phyloP scores from a whole-genome alignment of 1,284 basidiomycete genomes.

The Porogramme epimiltina region DNA sequence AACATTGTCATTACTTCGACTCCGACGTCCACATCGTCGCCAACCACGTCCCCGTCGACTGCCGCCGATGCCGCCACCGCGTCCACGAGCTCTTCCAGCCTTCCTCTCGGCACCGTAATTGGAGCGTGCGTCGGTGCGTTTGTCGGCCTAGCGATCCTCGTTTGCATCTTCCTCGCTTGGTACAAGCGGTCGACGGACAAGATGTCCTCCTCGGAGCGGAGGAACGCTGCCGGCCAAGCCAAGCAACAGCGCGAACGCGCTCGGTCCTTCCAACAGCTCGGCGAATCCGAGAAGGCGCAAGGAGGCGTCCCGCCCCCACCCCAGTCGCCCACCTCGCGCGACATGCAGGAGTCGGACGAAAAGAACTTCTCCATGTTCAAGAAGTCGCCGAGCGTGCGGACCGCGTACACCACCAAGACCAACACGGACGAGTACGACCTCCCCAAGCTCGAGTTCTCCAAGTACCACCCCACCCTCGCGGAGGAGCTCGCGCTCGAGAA shows the following conservation, averaged over 20 bases:
- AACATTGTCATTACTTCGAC: constrained; percentile 15
- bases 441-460: constrained; percentile 42
- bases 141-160: constrained; percentile 28
- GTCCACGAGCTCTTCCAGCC: constrained; percentile 12
- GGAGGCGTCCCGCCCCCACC: constrained; percentile 17
- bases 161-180: constrained; percentile 31
- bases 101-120: constrained; percentile 34
- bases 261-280: constrained; percentile 20
- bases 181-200: constrained; percentile 26
- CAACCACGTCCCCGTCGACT: constrained; percentile 11
- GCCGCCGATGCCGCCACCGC: constrained; percentile 10
- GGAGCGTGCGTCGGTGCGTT: constrained; percentile 37
- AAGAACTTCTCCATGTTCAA: constrained; percentile 59
- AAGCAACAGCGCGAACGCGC: constrained; percentile 21
- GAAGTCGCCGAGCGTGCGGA: constrained; percentile 58
- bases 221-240: constrained; percentile 22
- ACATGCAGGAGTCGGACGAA: constrained; percentile 27
- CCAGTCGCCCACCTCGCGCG: constrained; percentile 14
- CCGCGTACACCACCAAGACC: constrained; percentile 37
- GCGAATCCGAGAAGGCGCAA: constrained; percentile 22
- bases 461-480: constrained; percentile 56
- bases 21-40: constrained; percentile 7
- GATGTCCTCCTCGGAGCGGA: constrained; percentile 14
- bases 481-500: constrained; percentile 45
- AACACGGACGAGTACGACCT: constrained; percentile 33